Evolutionary conservation across 805 yeast genomes (phyloP), one percentile per base, ranked within the genome.

Genomic region (Saturnispora kantuleensis): DNA sequence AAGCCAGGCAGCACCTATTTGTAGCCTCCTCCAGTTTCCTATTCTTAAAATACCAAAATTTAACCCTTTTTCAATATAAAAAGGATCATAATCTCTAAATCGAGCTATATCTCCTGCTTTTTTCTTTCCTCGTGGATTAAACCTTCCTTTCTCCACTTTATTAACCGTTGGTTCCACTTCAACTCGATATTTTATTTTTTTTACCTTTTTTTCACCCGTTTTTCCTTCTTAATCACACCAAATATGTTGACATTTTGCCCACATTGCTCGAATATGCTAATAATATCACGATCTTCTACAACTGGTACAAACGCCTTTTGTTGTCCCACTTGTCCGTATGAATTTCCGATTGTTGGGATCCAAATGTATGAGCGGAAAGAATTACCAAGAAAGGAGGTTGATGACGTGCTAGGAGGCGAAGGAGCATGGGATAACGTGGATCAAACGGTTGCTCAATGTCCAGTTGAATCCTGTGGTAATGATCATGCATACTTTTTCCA

Each of bases 341-440:
- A 87, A 58, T 93, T 90, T 61, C 88, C 89, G 34, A 87, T 93
- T 41, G 73, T 73, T 26, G 95, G 90, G 3, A 70, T 85, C 35
- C 88, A 82, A 56, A 77, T 93, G 64, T 93, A 71, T 61, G 97
- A 89, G 58, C 73, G 97, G 45, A 87, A 84, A 58, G 74, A 75
- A 49, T 71, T 93, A 55, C 82, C 84, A 30, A 71, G 96, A 60
- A 93, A 93, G 58, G 84, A 87, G 52, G 90, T 93, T 3, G 98
- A 93, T 63, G 98, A 90, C 66, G 96, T 93, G 10, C 71, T 93
- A 13, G 98, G 98, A 46, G 96, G 95, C 31, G 93, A 80, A 50
- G 97, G 96, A 29, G 94, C 97, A 1, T 93, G 98, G 98, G 97
- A 90, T 62, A 90, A 93, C 58, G 98, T 93, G 26, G 98, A 93